Percentiles rank a stretch among this genome's conserved stretches.
phyloP scores from a whole-genome alignment of 1,284 basidiomycete genomes.

The Naganishia albida region DNA sequence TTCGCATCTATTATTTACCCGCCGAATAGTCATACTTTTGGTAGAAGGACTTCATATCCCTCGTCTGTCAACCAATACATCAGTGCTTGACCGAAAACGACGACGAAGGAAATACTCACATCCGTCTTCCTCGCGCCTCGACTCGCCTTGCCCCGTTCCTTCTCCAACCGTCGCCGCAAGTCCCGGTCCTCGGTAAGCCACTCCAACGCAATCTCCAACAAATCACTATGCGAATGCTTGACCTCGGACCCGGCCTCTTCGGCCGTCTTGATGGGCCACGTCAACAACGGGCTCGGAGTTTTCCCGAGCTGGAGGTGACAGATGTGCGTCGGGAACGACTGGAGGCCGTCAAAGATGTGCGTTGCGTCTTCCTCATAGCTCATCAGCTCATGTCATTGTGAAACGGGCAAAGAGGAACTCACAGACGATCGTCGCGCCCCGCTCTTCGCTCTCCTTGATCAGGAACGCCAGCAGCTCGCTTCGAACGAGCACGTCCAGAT shows the following conservation, averaged over 20 bases:
- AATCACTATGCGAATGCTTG: slow-evolving; percentile 49
- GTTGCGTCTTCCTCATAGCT: slow-evolving; percentile 71
- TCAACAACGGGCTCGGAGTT: slow-evolving; percentile 62
- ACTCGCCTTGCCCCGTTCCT: slow-evolving; percentile 59
- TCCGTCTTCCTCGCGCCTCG: slow-evolving; percentile 69
- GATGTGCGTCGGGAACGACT: slow-evolving; percentile 82
- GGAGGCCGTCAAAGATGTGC: slow-evolving; percentile 90
- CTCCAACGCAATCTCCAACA: slow-evolving; percentile 73
- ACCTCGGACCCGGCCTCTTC: slow-evolving; percentile 31
- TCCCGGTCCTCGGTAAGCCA: slow-evolving; percentile 84
- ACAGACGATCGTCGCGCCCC: slow-evolving; percentile 90
- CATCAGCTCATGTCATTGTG: neutral
- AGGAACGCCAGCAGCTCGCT: slow-evolving; percentile 87
- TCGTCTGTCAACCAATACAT: slow-evolving; percentile 54
- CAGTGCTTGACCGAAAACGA: neutral
- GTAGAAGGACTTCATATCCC: slow-evolving; percentile 85
- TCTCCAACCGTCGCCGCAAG: slow-evolving; percentile 62
- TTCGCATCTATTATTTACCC: slow-evolving; percentile 10
- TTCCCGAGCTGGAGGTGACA: slow-evolving; percentile 82
- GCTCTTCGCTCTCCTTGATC: slow-evolving; percentile 73
- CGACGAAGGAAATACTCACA: slow-evolving; percentile 53
- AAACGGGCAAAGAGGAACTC: slow-evolving; percentile 42
- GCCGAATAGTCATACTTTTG: slow-evolving; percentile 65
- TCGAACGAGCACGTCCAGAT: slow-evolving; percentile 95
- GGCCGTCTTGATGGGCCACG: slow-evolving; percentile 63